These are phyloP conservation scores for Kwoniella sp. DNA, from an alignment of 768 basidiomycete genomes.

Conservation along the genomic window DNA sequence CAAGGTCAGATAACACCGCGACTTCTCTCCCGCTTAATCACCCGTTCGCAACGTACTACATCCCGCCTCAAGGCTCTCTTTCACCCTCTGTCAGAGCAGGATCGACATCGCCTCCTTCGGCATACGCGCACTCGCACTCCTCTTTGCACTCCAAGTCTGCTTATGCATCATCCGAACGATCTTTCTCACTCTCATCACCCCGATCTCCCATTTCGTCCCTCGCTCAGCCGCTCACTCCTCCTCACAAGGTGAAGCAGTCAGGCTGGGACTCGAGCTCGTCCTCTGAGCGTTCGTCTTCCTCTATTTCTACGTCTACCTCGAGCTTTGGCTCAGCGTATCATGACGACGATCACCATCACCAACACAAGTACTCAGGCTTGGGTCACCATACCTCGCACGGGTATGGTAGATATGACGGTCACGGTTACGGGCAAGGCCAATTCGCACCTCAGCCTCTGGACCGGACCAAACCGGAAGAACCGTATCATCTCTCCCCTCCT, in stretches of 20 bases:
- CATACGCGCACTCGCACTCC: background rate
- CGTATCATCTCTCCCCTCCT: background rate
- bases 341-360: background rate
- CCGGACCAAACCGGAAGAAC: background rate
- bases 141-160: slow-evolving; percentile 6
- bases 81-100: too few relatives aligned
- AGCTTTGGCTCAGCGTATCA: background rate
- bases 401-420: too few relatives aligned
- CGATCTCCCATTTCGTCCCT: slow-evolving; percentile 12
- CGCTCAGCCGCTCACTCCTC: slow-evolving; percentile 13
- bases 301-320: background rate
- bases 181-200: background rate
- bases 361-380: background rate
- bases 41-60: slow-evolving; percentile 28
- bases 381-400: background rate
- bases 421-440: background rate
- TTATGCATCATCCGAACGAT: background rate
- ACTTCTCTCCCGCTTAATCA: slow-evolving; percentile 16
- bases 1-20: too few relatives aligned
- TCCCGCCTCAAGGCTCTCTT: background rate
- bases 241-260: background rate
- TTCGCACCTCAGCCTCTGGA: slow-evolving; percentile 10
- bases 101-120: too few relatives aligned
- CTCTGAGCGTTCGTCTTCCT: background rate
- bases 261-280: background rate